Conservation (phyloP, 2,329 filamentous ascomycete species). For the Scedosporium aurantiacum region DNA sequence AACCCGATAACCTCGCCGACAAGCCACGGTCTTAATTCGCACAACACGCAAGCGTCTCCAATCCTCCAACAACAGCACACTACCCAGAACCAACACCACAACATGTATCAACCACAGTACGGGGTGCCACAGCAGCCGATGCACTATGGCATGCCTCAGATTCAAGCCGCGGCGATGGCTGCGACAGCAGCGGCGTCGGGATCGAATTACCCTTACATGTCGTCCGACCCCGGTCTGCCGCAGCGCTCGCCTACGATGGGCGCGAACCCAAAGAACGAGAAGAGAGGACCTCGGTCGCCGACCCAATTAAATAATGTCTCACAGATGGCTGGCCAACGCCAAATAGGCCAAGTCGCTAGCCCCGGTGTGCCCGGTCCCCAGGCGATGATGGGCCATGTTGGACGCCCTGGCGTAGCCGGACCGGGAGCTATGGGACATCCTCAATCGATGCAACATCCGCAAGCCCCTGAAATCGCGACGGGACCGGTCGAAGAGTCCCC, state of each 20-base stretch:
- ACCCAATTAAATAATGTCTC: conserved; percentile 55
- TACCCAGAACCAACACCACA: conserved; percentile 45
- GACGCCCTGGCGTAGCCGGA: conserved; percentile 33
- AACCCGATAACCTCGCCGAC: conserved; percentile 63
- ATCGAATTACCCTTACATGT: conserved; percentile 61
- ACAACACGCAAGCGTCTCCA: conserved; percentile 63
- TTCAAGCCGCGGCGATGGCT: conserved; percentile 86
- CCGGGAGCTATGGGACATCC: conserved; percentile 51
- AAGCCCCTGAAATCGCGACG: conserved; percentile 70
- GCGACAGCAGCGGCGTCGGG: conserved; percentile 84
- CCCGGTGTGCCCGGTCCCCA: conserved; percentile 64
- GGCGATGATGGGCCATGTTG: conserved; percentile 62
- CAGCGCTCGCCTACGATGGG: conserved; percentile 71
- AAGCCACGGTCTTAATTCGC: conserved; percentile 56
- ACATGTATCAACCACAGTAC: conserved; percentile 69
- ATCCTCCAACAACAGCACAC: conserved; percentile 69
- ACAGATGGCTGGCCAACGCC: conserved; percentile 47
- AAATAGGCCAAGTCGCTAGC: conserved; percentile 69
- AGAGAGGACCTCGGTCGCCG: conserved; percentile 65
- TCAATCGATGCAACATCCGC: conserved; percentile 56
- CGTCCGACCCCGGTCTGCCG: conserved; percentile 56
- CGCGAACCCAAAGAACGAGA: conserved; percentile 51
- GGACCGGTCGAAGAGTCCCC: conserved; percentile 77
- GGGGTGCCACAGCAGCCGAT: conserved; percentile 63
- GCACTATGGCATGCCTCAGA: conserved; percentile 73